Percentiles rank a stretch among this genome's conserved stretches.
Conservation (phyloP, 176 grass and related monocot genomes). For the Aegilops bicornis region DNA sequence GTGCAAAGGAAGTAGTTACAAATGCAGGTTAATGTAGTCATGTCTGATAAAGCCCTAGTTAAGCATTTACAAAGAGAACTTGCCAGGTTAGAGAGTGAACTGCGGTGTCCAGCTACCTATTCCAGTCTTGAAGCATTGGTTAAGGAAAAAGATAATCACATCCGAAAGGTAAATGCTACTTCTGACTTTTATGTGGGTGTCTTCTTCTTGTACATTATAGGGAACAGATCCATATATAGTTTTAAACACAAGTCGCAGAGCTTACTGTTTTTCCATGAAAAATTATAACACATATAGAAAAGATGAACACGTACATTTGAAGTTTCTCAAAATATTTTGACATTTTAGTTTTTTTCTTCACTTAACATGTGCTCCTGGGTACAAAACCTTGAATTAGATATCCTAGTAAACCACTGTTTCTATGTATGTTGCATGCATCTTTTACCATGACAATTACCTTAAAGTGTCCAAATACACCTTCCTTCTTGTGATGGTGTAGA, state of each 20-base stretch:
- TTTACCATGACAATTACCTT: conserved; percentile 7
- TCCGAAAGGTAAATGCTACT: conserved; percentile 64
- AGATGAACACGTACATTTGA: not conserved
- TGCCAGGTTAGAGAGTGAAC: conserved; percentile 73
- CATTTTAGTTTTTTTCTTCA: too few relatives aligned
- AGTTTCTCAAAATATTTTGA: not conserved
- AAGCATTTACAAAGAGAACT: conserved; percentile 85
- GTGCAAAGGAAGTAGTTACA: conserved; percentile 91
- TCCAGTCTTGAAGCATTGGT: conserved; percentile 63
- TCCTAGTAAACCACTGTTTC: not conserved
- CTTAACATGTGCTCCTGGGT: not conserved
- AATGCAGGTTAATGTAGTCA: conserved; percentile 89
- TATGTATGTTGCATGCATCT: not conserved
- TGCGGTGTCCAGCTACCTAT: conserved; percentile 63
- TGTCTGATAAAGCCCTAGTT: conserved; percentile 85
- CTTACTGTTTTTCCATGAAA: not conserved
- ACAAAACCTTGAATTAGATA: not conserved
- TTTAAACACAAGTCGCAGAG: not conserved
- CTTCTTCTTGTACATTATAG: not conserved
- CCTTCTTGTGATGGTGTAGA: not conserved
- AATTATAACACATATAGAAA: not conserved
- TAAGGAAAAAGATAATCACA: conserved; percentile 75
- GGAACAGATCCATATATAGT: not conserved
- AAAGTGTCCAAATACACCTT: not conserved
- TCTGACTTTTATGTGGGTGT: not conserved